Evolutionary conservation across 1,284 basidiomycete species (phyloP), one percentile per base, ranked within the genome.

Genomic region (Mycosarcoma maydis): DNA sequence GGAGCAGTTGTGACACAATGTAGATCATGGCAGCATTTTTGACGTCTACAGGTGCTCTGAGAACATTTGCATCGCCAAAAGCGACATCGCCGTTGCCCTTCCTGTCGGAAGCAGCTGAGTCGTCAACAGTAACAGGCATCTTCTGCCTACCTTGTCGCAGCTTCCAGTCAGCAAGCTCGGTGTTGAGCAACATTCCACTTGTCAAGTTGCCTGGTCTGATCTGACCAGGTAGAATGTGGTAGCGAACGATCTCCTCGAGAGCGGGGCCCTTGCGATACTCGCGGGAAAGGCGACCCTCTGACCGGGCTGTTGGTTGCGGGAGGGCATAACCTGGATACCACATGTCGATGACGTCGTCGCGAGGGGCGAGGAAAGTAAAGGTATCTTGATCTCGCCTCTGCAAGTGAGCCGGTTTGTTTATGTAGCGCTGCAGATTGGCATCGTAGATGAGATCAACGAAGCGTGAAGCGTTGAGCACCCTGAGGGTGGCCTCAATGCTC

Each of bases 401-500:
- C 30, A 59, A 40, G 45, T 70, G 72, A 16, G 67, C 58, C 22
- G 59, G 64, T 33, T 58, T 52, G 44, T 66, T 65, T 29, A 61
- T 70, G 37, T 90, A 86, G 5, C 86, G 80, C 22, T 90, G 86
- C 13, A 84, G 72, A 23, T 74, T 77, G 6, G 80, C 82, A 16
- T 88, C 89, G 75, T 90, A 86, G 67, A 95, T 92, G 76, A 97
- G 87, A 68, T 93, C 87, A 42, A 98, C 92, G 80, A 98, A 98
- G 26, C 87, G 86, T 0, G 91, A 91, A 80, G 94, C 96, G 76
- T 97, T 92, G 58, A 97, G 86, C 0, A 91, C 87, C 20, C 95
- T 85, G 6, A 96, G 87, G 64, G 89, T 93, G 83, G 98, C 98
- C 84, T 98, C 95, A 6, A 94, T 90, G 1, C 92, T 95, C 39